Evolutionary conservation across 257 asterid species (phyloP).

Genomic region (Capsicum pubescens): DNA sequence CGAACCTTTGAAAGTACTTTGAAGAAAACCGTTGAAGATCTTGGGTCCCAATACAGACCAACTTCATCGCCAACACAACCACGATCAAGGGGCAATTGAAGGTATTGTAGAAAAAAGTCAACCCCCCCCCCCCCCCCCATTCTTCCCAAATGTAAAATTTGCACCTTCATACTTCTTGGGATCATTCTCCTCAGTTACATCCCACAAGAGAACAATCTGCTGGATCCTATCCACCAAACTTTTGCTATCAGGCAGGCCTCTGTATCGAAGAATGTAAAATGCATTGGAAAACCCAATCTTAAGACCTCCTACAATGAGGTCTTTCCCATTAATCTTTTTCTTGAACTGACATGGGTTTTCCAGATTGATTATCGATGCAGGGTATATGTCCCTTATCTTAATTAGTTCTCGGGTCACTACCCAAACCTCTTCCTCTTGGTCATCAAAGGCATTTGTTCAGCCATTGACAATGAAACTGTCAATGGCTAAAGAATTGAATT

Average conservation of each 20-base stretch:
- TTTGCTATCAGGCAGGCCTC: constrained; percentile 31
- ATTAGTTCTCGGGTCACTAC: constrained; percentile 39
- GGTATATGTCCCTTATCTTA: constrained; percentile 51
- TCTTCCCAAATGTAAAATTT: too few species aligned
- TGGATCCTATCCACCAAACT: too few species aligned
- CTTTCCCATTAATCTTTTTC: constrained; percentile 30
- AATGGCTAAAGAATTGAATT: too few species aligned
- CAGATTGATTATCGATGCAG: constrained; percentile 39
- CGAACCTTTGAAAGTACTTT: too few species aligned
- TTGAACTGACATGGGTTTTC: constrained; percentile 57
- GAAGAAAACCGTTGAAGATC: neutral
- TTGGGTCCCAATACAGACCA: constrained; percentile 55
- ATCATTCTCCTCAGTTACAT: too few species aligned
- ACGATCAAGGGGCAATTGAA: constrained; percentile 43
- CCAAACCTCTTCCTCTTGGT: constrained; percentile 33
- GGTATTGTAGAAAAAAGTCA: constrained; percentile 40
- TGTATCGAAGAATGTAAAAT: constrained; percentile 51
- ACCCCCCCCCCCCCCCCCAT: too few species aligned
- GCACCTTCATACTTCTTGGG: too few species aligned
- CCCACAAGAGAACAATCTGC: too few species aligned
- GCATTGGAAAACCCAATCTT: neutral
- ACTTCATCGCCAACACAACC: constrained; percentile 49
- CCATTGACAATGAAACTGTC: too few species aligned
- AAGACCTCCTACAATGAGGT: neutral
- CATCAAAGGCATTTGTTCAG: too few species aligned